Conservation (phyloP, 768 basidiomycete genomes). For the Calocybe gangraenosa region DNA sequence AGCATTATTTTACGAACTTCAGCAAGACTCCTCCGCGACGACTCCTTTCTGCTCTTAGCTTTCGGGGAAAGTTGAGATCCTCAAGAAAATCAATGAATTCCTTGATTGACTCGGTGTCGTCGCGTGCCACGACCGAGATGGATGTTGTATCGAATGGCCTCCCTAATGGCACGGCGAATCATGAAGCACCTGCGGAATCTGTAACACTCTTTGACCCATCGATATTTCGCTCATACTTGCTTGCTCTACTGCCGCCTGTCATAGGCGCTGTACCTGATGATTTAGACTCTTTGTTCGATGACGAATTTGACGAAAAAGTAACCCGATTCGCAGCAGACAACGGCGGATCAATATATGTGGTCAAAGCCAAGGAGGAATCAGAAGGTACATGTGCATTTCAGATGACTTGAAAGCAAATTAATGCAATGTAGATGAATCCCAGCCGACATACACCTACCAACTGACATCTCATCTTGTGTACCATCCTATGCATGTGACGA, state of each 20-base stretch:
- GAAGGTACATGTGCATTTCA: slow-evolving; percentile 49
- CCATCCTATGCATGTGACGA: slow-evolving; percentile 74
- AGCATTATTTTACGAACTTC: slow-evolving; percentile 25
- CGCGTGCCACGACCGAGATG: slow-evolving; percentile 17
- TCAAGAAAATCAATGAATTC: slow-evolving; percentile 14
- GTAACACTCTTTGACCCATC: slow-evolving; percentile 57
- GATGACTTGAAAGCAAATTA: neutral
- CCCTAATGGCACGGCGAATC: slow-evolving; percentile 24
- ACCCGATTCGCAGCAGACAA: slow-evolving; percentile 72
- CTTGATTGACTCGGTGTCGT: slow-evolving; percentile 8
- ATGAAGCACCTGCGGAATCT: slow-evolving; percentile 22
- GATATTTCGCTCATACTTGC: slow-evolving; percentile 68
- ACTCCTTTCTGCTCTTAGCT: slow-evolving; percentile 12
- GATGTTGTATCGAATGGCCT: slow-evolving; percentile 22
- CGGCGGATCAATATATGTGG: slow-evolving; percentile 76
- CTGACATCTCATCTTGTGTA: slow-evolving; percentile 75
- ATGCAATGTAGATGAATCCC: slow-evolving; percentile 51
- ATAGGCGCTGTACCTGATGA: slow-evolving; percentile 70
- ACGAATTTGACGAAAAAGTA: slow-evolving; percentile 72
- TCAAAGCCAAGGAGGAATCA: slow-evolving; percentile 69
- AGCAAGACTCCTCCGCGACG: slow-evolving; percentile 23
- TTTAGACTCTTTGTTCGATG: slow-evolving; percentile 64
- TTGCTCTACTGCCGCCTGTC: slow-evolving; percentile 71
- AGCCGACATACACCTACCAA: slow-evolving; percentile 60
- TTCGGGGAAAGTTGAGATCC: slow-evolving; percentile 15